These are phyloP conservation scores for Colletotrichum sp. DNA, from an alignment of 2,329 filamentous ascomycete species.

Conservation along the genomic window DNA sequence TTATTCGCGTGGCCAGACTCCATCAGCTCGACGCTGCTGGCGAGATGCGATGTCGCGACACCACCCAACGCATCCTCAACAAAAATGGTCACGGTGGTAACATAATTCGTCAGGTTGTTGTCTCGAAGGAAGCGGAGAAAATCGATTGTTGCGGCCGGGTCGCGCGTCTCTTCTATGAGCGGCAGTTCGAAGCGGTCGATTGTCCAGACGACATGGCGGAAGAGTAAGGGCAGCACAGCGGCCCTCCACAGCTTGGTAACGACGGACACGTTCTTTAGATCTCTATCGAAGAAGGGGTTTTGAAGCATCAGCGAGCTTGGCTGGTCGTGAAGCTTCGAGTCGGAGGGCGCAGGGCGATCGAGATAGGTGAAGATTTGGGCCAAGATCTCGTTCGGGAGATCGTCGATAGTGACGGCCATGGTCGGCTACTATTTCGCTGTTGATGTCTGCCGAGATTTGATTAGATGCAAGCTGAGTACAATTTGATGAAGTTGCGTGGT, in stretches of 20 bases:
- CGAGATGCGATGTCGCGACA: neutral
- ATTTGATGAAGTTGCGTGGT: neutral
- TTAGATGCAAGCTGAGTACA: neutral
- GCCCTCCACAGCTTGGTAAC: slow-evolving; percentile 60
- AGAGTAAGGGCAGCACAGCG: slow-evolving; percentile 59
- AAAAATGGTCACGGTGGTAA: slow-evolving; percentile 46
- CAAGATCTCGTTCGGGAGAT: slow-evolving; percentile 67
- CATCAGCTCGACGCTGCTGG: slow-evolving; percentile 11
- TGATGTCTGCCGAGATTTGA: neutral
- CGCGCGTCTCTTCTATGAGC: slow-evolving; percentile 26
- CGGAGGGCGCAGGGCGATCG: slow-evolving; percentile 53
- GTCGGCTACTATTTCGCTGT: neutral
- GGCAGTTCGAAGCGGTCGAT: slow-evolving; percentile 35
- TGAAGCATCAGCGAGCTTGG: slow-evolving; percentile 49
- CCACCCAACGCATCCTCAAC: slow-evolving; percentile 28
- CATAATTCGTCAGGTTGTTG: slow-evolving; percentile 42
- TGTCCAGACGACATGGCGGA: slow-evolving; percentile 56
- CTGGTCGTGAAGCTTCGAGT: slow-evolving; percentile 51
- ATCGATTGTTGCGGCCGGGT: slow-evolving; percentile 31
- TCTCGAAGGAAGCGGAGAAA: slow-evolving; percentile 43
- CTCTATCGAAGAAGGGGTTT: slow-evolving; percentile 30
- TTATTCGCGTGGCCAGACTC: slow-evolving; percentile 9
- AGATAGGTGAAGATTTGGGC: slow-evolving; percentile 62
- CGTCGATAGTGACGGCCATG: slow-evolving; percentile 26
- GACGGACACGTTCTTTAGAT: slow-evolving; percentile 62